Percentiles rank a stretch among this genome's conserved stretches.
These are phyloP conservation scores for Heliamphora exappendiculata DNA, from an alignment of 148 eudicot genomes.

Conservation along the genomic window DNA sequence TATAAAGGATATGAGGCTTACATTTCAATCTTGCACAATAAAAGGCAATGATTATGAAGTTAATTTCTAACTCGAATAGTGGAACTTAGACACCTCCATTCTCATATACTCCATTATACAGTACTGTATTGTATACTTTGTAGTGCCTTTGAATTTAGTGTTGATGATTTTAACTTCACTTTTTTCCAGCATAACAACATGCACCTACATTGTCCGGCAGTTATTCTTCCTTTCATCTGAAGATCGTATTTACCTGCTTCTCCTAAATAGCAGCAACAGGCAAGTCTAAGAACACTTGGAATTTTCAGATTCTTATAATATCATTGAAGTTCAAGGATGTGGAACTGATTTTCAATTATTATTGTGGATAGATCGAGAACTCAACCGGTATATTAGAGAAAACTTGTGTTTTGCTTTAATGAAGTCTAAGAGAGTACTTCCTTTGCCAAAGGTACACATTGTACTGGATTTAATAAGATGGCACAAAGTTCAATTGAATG, in stretches of 20 bases:
- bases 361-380: background rate
- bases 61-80: background rate
- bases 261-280: constrained; percentile 57
- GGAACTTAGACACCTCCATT: background rate
- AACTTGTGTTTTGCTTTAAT: background rate
- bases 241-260: constrained; percentile 51
- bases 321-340: background rate
- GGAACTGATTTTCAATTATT: background rate
- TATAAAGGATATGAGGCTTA: background rate
- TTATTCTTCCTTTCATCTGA: constrained; percentile 44
- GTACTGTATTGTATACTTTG: background rate
- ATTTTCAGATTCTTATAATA: background rate
- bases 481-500: background rate
- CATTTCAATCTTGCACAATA: background rate
- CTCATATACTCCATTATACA: background rate
- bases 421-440: background rate
- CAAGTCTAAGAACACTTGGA: constrained; percentile 23
- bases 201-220: constrained; percentile 54
- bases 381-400: background rate
- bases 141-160: background rate
- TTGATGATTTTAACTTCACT: background rate
- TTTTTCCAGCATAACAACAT: constrained; percentile 53
- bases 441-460: too few relatives aligned
- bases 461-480: background rate
- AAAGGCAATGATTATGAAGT: background rate